Evolutionary conservation across 2,329 filamentous ascomycete genomes (phyloP), one percentile per base, ranked within the genome.

Genomic region (Cyphellophora europaea): DNA sequence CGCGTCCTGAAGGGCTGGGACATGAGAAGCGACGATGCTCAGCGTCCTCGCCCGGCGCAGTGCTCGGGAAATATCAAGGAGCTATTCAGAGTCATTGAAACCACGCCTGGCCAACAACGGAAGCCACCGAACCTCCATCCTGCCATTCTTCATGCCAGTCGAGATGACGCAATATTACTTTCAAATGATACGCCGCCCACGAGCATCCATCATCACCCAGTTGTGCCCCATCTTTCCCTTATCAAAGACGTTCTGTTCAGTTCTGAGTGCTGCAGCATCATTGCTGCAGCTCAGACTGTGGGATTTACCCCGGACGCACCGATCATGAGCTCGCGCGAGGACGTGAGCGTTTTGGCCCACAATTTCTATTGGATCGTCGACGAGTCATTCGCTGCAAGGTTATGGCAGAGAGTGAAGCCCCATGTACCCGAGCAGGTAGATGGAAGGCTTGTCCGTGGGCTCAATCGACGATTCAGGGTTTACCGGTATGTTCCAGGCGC

Each of bases 281-380:
- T 84, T 13, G 72, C 75, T 1, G 74, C 78, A 0, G 78, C 72
- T 4, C 79, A 84, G 51, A 65, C 65, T 1, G 69, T 81, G 30
- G 70, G 71, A 5, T 84, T 82, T 43, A 63, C 78, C 0, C 79
- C 79, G 0, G 79, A 84, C 48, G 74, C 76, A 1, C 79, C 79
- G 0, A 59, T 82, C 18, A 71, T 75, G 2, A 72, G 75, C n/a
- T 74, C 77, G 37, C 74, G 73, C 11, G 75, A 80, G 35, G 65
- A 67, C 15, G 80, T 75, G 48, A 38, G 36, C 28, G 69, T 82
- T 30, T 55, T 82, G 1, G 79, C 79, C 0, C 79, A 83, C 59
- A 83, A 82, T 54, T 81, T 83, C 47, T 82, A 82, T 60, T 83
- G 79, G 79, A 65, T 83, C 6, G 65, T 77, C 10, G 79, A 83